Conservation (phyloP, 2,329 filamentous ascomycete genomes). For the Arthrinium puccinioides region DNA sequence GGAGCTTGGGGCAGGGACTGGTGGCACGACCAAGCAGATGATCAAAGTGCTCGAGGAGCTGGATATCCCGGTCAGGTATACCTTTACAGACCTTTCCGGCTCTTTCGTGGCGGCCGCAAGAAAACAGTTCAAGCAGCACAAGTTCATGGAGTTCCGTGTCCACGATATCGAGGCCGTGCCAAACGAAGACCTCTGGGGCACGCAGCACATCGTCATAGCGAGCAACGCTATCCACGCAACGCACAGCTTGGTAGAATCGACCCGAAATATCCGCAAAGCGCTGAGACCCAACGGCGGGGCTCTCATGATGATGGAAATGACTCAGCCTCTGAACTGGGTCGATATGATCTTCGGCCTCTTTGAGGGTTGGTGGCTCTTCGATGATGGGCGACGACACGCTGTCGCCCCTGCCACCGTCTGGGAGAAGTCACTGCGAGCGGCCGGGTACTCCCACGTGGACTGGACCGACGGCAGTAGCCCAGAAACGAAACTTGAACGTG, state of each 20-base stretch:
- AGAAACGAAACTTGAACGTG: slow-evolving; percentile 17
- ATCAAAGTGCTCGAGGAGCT: slow-evolving; percentile 13
- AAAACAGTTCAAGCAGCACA: slow-evolving; percentile 12
- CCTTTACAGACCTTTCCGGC: slow-evolving; percentile 26
- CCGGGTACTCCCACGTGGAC: slow-evolving; percentile 20
- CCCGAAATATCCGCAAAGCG: slow-evolving; percentile 13
- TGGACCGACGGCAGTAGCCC: slow-evolving; percentile 20
- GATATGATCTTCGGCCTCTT: slow-evolving; percentile 28
- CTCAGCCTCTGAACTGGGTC: slow-evolving; percentile 17
- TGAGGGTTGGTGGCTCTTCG: slow-evolving; percentile 31
- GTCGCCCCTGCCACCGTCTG: slow-evolving; percentile 13
- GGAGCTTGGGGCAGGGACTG: slow-evolving; percentile 24
- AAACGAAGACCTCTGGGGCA: slow-evolving; percentile 8
- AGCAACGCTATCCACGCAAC: slow-evolving; percentile 29
- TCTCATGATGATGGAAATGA: slow-evolving; percentile 27
- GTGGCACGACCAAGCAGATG: slow-evolving; percentile 21
- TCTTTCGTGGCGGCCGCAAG: slow-evolving; percentile 18
- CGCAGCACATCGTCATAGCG: slow-evolving; percentile 24
- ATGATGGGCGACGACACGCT: slow-evolving; percentile 21
- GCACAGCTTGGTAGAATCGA: slow-evolving; percentile 9
- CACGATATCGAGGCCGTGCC: slow-evolving; percentile 21
- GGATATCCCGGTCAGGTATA: slow-evolving; percentile 21
- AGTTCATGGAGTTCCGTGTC: slow-evolving; percentile 17
- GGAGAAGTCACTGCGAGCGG: slow-evolving; percentile 14
- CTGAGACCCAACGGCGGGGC: slow-evolving; percentile 27